phyloP scores from a whole-genome alignment of 352 stramenopile species.

The Plasmopara muralis region DNA sequence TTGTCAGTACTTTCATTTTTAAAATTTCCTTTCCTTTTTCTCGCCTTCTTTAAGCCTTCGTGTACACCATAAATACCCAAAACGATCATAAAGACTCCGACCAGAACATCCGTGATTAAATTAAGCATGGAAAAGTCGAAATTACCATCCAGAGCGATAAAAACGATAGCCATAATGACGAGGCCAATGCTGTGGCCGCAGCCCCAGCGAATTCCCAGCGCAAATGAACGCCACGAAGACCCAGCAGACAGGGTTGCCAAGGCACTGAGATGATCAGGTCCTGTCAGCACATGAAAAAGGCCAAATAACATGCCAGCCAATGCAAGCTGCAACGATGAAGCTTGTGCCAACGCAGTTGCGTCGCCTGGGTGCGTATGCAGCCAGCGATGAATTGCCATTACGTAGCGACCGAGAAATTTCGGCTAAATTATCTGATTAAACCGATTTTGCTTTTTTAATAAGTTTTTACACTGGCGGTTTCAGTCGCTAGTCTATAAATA shows the following conservation, averaged over 20 bases:
- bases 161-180: slow-evolving; percentile 58
- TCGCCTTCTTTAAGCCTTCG: slow-evolving; percentile 51
- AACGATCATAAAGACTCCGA: slow-evolving; percentile 60
- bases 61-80: slow-evolving; percentile 60
- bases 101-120: slow-evolving; percentile 48
- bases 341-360: slow-evolving; percentile 28
- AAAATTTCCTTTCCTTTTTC: slow-evolving; percentile 11
- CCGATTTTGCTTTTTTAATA: too few relatives aligned
- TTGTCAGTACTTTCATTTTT: background rate
- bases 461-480: too few relatives aligned
- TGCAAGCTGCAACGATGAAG: slow-evolving; percentile 30
- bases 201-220: slow-evolving; percentile 84
- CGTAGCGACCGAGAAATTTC: background rate
- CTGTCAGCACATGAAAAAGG: slow-evolving; percentile 56
- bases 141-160: slow-evolving; percentile 54
- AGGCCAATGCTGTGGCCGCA: slow-evolving; percentile 83
- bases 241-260: slow-evolving; percentile 73
- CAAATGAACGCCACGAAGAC: slow-evolving; percentile 71
- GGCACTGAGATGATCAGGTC: slow-evolving; percentile 83
- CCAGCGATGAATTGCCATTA: slow-evolving; percentile 17
- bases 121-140: slow-evolving; percentile 51
- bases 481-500: too few relatives aligned
- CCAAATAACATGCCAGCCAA: slow-evolving; percentile 58
- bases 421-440: too few relatives aligned
- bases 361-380: slow-evolving; percentile 29